phyloP scores from a whole-genome alignment of 176 grass and related monocot species.

The Musa acuminata region DNA sequence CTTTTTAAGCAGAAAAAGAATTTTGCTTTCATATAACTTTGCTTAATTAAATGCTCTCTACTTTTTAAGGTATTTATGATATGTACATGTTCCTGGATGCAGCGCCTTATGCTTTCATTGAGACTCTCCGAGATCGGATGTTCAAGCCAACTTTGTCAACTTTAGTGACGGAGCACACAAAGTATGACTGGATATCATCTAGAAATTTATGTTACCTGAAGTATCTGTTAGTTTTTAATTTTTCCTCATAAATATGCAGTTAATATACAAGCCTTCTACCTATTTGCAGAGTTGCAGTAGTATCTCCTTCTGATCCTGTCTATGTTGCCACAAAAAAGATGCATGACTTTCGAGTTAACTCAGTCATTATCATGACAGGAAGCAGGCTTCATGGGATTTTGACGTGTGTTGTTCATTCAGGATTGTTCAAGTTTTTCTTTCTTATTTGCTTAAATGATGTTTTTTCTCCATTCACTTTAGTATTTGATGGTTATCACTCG shows the following conservation, averaged over 20 bases:
- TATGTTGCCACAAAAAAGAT: constrained; percentile 81
- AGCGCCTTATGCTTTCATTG: constrained; percentile 82
- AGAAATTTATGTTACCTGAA: constrained; percentile 18
- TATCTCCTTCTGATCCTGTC: constrained; percentile 82
- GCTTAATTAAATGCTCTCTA: neutral
- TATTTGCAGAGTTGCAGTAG: constrained; percentile 65
- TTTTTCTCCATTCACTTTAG: neutral
- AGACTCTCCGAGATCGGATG: constrained; percentile 88
- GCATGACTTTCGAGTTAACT: constrained; percentile 79
- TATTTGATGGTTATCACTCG: neutral
- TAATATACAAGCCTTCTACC: neutral
- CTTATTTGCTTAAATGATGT: neutral
- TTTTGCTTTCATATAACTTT: neutral
- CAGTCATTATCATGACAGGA: constrained; percentile 64
- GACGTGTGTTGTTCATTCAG: constrained; percentile 41
- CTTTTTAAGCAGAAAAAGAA: neutral
- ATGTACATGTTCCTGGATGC: constrained; percentile 26
- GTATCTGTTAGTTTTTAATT: constrained; percentile 11
- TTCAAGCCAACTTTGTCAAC: constrained; percentile 90
- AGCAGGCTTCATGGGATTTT: constrained; percentile 80
- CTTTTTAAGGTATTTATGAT: neutral
- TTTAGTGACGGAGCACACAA: constrained; percentile 59
- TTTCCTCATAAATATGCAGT: neutral
- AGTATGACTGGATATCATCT: constrained; percentile 31
- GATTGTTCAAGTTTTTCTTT: neutral